A percentile compares a stretch with the other conserved stretches of the same genome.
Conservation (phyloP, 2,329 filamentous ascomycete genomes). For the Whalleya microplaca region DNA sequence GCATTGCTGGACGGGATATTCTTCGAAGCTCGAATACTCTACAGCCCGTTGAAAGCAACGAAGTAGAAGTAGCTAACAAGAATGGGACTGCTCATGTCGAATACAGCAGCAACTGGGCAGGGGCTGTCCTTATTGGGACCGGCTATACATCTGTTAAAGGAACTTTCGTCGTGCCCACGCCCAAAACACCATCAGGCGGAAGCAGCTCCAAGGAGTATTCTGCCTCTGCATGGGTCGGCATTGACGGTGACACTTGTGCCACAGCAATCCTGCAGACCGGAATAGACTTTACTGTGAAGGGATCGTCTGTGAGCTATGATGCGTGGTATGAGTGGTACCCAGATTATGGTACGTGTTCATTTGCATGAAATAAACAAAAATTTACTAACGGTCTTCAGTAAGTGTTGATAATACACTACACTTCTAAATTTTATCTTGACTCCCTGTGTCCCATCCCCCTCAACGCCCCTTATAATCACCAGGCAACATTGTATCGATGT, state of each 20-base stretch:
- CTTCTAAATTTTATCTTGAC: not conserved
- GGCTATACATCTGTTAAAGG: constrained; percentile 57
- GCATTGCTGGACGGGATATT: constrained; percentile 29
- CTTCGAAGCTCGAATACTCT: constrained; percentile 30
- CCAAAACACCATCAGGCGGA: constrained; percentile 44
- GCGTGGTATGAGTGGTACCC: constrained; percentile 67
- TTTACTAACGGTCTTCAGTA: too few relatives aligned
- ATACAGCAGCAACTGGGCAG: constrained; percentile 63
- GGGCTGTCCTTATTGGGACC: constrained; percentile 56
- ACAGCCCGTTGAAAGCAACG: constrained; percentile 37
- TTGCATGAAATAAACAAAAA: too few relatives aligned
- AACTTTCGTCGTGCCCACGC: constrained; percentile 56
- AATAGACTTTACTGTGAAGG: constrained; percentile 56
- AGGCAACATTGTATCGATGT: not conserved
- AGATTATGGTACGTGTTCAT: too few relatives aligned
- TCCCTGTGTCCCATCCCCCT: too few relatives aligned
- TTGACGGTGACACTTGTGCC: constrained; percentile 61
- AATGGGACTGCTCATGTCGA: constrained; percentile 46
- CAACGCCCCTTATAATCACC: too few relatives aligned
- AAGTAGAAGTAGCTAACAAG: constrained; percentile 30
- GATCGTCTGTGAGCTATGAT: constrained; percentile 49
- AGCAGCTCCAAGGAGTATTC: constrained; percentile 44
- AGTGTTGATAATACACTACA: not conserved
- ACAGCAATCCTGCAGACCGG: constrained; percentile 61
- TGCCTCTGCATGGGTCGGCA: constrained; percentile 62